Conservation (phyloP, 768 basidiomycete genomes). For the Dictyophora rubrovolvata region DNA sequence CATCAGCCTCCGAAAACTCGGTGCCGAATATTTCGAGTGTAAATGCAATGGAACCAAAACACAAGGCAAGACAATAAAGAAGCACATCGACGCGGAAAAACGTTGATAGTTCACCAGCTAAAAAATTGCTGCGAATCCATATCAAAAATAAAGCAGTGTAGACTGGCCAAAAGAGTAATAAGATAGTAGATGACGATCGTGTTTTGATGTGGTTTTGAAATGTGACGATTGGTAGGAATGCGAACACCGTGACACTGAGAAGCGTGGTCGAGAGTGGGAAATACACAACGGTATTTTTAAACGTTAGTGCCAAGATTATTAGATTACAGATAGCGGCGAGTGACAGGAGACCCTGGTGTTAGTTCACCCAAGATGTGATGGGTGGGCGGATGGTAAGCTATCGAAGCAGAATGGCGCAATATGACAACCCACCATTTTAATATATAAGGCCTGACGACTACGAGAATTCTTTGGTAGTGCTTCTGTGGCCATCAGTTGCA, state of each 20-base stretch:
- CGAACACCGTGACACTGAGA: conserved; percentile 47
- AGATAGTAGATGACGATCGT: conserved; percentile 55
- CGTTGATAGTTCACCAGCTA: conserved; percentile 19
- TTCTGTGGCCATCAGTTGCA: conserved; percentile 14
- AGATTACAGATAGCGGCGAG: conserved; percentile 39
- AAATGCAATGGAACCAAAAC: conserved; percentile 46
- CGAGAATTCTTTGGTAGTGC: background rate
- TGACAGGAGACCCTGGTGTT: conserved; percentile 34
- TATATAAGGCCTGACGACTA: conserved; percentile 40
- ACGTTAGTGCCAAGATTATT: conserved; percentile 27
- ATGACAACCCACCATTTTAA: conserved; percentile 52
- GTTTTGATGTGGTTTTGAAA: conserved; percentile 62
- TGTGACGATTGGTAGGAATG: conserved; percentile 41
- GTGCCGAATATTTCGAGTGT: conserved; percentile 62
- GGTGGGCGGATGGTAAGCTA: background rate
- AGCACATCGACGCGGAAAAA: conserved; percentile 22
- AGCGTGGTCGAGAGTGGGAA: conserved; percentile 40
- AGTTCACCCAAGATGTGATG: background rate
- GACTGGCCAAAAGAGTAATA: conserved; percentile 77
- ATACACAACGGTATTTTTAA: conserved; percentile 28
- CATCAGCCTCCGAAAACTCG: conserved; percentile 31
- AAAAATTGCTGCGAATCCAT: conserved; percentile 48
- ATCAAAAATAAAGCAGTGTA: conserved; percentile 41
- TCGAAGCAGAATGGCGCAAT: background rate
- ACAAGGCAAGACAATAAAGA: conserved; percentile 29